A percentile compares a stretch with the other conserved stretches of the same genome.
Evolutionary conservation across 2,329 filamentous ascomycete species (phyloP).

Genomic region (Ophiostoma sp.): DNA sequence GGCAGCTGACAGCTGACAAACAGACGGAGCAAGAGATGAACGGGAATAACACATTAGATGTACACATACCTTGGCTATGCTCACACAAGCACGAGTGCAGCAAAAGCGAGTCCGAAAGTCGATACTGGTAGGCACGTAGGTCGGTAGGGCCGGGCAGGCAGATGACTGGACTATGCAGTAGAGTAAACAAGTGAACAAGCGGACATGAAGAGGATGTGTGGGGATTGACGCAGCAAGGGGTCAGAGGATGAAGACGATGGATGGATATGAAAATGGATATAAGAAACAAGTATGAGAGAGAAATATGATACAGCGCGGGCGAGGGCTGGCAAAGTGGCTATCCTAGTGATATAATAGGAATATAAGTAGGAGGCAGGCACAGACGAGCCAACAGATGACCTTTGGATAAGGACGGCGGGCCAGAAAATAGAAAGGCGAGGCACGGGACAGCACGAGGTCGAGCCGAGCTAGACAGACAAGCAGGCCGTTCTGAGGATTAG

Average conservation of each 20-base stretch:
- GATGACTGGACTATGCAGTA: neutral
- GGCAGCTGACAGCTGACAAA: neutral
- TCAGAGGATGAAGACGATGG: neutral
- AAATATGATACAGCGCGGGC: neutral
- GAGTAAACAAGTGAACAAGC: constrained; percentile 9
- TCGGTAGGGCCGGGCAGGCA: neutral
- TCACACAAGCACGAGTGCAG: neutral
- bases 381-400: neutral
- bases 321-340: neutral
- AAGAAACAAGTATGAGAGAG: neutral
- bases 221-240: neutral
- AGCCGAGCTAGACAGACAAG: neutral
- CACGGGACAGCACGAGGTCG: neutral
- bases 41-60: constrained; percentile 12
- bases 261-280: neutral
- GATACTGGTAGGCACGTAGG: neutral
- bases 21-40: neutral
- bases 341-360: neutral
- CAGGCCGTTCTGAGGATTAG: neutral
- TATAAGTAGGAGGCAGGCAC: neutral
- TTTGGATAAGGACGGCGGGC: neutral
- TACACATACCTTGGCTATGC: constrained; percentile 1
- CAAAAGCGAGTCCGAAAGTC: neutral
- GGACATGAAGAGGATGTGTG: neutral
- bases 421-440: neutral